Base-by-base conservation (phyloP, 1,284 basidiomycete species). In the Puccinia brachypodii region DNA sequence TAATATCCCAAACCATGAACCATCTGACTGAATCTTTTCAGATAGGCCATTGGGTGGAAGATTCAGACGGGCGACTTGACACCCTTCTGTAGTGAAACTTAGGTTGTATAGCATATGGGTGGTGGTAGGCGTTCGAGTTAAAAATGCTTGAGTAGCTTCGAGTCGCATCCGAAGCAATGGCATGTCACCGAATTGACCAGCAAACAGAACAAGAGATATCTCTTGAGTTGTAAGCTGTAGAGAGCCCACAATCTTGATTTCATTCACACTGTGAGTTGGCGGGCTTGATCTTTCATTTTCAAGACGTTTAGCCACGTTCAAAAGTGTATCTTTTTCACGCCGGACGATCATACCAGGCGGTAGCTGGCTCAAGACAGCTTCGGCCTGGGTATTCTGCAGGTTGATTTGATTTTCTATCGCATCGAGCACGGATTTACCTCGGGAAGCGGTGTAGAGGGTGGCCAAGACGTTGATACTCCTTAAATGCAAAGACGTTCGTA, bases 141-240 rank as follows among this genome's bases (percentile, higher is more conserved):
- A 56, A 50, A 60, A 60, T 28, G 58, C 73, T 60, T 60, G 50
- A 33, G 53, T 75, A 19, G 73, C 36, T 38, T 42, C 31, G 25
- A 75, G 73, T 31, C 44, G 73, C 73, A 75, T 75, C 14, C 58
- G 50, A 28, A 75, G 73, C 50, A 75, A 60, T 28, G 73, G 73
- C 73, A 75, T 75, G 36, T 75, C 38, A 11, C 73, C 73, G 60
- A 75, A 75, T 75, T 75, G 73, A 28, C 73, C 73, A 11, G 73
- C 73, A 44, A 75, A 60, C 14, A 75, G 42, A 36, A 40, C 56
- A 16, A 75, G 50, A 38, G 73, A 75, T 22, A 75, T 75, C 1
- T 42, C 42, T 19, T 75, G 73, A 60, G 47, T 75, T 8, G 36
- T 75, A 38, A 75, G 73, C 11, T 58, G 50, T 40, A 75, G 73